Base-by-base conservation (phyloP, 306 rosid species). In the Malus asiatica region DNA sequence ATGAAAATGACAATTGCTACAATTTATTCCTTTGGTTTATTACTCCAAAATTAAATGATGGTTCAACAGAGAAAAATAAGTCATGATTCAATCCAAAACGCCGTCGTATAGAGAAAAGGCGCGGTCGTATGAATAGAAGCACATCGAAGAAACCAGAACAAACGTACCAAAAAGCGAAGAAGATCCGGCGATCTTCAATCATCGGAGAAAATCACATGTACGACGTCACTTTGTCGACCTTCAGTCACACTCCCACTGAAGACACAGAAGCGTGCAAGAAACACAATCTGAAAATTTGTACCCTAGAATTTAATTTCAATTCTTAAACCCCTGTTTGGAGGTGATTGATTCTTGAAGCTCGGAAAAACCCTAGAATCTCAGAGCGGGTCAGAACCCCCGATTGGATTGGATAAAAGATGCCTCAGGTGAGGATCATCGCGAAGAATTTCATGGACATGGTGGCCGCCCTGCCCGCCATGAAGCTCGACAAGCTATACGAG, bases 391-490 rank as follows among this genome's bases (percentile, higher is more conserved):
- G 42, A 59, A 63, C 13, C n/a, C 32, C 6, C 27, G 66, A 68
- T 46, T 52, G 23, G 42, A 38, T 38, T 35, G 40, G 40, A 4
- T 74, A 78, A 80, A 66, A 84, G 8, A 94, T 94, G 98, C 98
- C 98, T 33, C 91, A 92, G 90, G 96, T 95, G 72, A 89, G 90
- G 84, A 90, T 90, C 82, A 89, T 95, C 59, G 97, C 97, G 19
- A 90, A 90, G 95, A 95, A 88, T 75, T 95, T 92, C 86, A 95
- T 95, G 98, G 98, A 95, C 87, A 95, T 95, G 98, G 98, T 92
- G 86, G 95, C 97, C 63, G 86, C 97, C 79, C 83, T 95, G 91
- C 98, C 96, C 35, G 82, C 96, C 88, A 87, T 89, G 86, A 95
- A 92, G 92, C 98, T 95, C 57, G 97, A 92, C 74, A 84, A 82